Evolutionary conservation across 345 rosid genomes (phyloP).

Genomic region (Cardiospermum halicacabum): DNA sequence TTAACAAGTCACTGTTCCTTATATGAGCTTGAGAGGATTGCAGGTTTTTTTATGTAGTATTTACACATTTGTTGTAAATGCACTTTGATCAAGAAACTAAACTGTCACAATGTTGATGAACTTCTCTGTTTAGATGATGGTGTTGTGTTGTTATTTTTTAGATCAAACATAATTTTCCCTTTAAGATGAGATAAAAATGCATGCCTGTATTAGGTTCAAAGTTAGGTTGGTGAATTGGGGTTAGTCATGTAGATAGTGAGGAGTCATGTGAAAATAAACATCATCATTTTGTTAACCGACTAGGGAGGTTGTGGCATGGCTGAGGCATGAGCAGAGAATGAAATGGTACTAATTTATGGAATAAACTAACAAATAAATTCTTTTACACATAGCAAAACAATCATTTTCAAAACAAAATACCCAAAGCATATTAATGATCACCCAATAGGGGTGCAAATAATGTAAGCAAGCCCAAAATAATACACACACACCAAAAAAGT

Average conservation of each 20-base stretch:
- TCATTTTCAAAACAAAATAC: neutral
- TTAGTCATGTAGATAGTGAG: constrained; percentile 11
- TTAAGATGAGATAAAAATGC: neutral
- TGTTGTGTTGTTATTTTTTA: neutral
- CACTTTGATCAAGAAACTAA: neutral
- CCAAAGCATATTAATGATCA: constrained; percentile 14
- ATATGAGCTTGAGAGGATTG: neutral
- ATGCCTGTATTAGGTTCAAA: neutral
- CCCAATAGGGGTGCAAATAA: constrained; percentile 14
- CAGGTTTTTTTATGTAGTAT: neutral
- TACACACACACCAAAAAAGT: constrained; percentile 14
- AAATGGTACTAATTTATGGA: neutral
- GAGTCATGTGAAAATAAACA: neutral
- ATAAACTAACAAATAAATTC: neutral
- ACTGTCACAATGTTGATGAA: neutral
- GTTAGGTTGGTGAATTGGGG: constrained; percentile 7
- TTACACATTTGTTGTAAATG: neutral
- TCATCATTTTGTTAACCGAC: constrained; percentile 4
- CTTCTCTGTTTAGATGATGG: neutral
- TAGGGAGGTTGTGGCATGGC: constrained; percentile 6
- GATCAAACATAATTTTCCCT: neutral
- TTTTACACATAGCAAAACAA: neutral
- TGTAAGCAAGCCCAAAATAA: constrained; percentile 6
- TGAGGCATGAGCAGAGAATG: neutral
- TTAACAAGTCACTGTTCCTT: neutral